phyloP scores from a whole-genome alignment of 2,329 filamentous ascomycete genomes.

The Pestalotiopsis sp. region DNA sequence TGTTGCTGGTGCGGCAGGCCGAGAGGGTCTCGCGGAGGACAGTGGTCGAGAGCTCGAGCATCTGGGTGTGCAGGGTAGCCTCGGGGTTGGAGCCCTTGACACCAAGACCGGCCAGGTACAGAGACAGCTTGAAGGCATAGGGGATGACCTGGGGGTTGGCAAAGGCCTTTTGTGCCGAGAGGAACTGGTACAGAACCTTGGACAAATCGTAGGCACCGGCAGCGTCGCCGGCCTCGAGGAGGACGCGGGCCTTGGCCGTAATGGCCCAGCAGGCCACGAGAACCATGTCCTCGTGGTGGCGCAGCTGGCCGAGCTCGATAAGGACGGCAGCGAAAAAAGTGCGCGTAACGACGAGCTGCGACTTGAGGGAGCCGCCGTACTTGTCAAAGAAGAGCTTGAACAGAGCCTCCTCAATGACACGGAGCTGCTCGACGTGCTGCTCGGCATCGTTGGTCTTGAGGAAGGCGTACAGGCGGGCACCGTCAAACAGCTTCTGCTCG shows the following conservation, averaged over 20 bases:
- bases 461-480: not conserved
- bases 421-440: not conserved
- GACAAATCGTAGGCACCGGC: not conserved
- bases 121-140: not conserved
- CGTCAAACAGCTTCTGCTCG: not conserved
- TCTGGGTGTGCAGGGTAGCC: not conserved
- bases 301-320: not conserved
- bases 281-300: not conserved
- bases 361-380: not conserved
- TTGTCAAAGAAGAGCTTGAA: not conserved
- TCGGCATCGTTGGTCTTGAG: not conserved
- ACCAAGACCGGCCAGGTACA: not conserved
- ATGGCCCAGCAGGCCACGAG: not conserved
- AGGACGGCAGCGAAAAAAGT: not conserved
- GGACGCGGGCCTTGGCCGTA: not conserved
- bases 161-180: not conserved
- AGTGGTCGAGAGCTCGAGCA: not conserved
- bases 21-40: not conserved
- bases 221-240: not conserved
- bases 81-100: not conserved
- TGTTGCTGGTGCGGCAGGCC: not conserved
- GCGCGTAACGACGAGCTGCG: not conserved
- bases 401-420: not conserved
- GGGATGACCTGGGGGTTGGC: not conserved
- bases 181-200: not conserved